phyloP scores from a whole-genome alignment of 2,329 filamentous ascomycete genomes.

The Aschersonia sp. region DNA sequence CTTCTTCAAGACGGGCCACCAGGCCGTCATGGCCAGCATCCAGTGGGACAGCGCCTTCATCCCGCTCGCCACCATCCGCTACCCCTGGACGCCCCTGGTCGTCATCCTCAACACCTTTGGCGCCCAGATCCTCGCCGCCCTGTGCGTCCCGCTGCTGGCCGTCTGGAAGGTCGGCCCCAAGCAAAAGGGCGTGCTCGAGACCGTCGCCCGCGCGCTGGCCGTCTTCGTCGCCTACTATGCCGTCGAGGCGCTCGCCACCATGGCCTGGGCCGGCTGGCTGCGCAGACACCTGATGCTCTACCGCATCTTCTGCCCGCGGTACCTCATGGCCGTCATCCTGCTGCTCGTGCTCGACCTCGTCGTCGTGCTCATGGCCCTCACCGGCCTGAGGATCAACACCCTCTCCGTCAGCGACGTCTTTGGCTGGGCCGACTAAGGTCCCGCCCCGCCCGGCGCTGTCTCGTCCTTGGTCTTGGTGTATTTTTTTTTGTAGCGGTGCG shows the following conservation, averaged over 20 bases:
- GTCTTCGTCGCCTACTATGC: slow-evolving; percentile 74
- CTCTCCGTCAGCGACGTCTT: slow-evolving; percentile 76
- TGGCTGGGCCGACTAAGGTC: slow-evolving; percentile 49
- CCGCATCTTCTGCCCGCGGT: slow-evolving; percentile 80
- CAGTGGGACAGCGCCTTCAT: slow-evolving; percentile 97
- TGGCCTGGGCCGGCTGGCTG: slow-evolving; percentile 78
- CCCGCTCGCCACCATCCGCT: slow-evolving; percentile 64
- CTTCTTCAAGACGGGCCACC: slow-evolving; percentile 96
- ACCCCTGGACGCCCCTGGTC: slow-evolving; percentile 78
- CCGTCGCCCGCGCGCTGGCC: slow-evolving; percentile 54
- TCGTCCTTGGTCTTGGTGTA: neutral
- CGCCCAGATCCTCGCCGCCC: slow-evolving; percentile 69
- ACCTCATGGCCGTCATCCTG: slow-evolving; percentile 64
- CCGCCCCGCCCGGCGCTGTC: neutral
- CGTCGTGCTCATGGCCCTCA: slow-evolving; percentile 53
- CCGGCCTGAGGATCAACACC: slow-evolving; percentile 62
- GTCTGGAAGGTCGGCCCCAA: slow-evolving; percentile 83
- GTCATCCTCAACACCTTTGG: slow-evolving; percentile 79
- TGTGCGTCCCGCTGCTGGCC: slow-evolving; percentile 65
- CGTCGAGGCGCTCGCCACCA: slow-evolving; percentile 70
- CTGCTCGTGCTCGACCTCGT: slow-evolving; percentile 67
- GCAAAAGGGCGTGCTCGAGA: slow-evolving; percentile 52
- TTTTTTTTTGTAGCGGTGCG: too few relatives aligned
- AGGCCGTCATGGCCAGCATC: slow-evolving; percentile 72
- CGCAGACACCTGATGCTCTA: slow-evolving; percentile 93